A percentile compares a stretch with the other conserved stretches of the same genome.
These are phyloP conservation scores for Caryocar brasiliense DNA, from an alignment of 441 rosid species.

Conservation along the genomic window DNA sequence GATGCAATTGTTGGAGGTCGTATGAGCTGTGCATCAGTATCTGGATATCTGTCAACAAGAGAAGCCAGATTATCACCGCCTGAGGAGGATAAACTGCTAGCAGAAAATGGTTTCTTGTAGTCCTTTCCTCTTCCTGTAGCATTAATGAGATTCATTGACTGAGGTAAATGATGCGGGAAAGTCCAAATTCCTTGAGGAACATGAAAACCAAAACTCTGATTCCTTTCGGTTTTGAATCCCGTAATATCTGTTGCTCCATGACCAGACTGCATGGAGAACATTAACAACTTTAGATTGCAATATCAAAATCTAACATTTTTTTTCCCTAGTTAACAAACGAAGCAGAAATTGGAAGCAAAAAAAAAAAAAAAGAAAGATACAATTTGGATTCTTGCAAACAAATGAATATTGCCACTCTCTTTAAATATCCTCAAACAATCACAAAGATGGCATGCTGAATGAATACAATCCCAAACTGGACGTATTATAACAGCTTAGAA, in stretches of 20 bases:
- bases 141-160: constrained; percentile 28
- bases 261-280: constrained; percentile 34
- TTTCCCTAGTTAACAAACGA: background rate
- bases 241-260: constrained; percentile 22
- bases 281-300: background rate
- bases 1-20: constrained; percentile 29
- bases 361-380: background rate
- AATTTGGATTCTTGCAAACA: background rate
- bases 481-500: no score
- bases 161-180: constrained; percentile 26
- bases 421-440: no score
- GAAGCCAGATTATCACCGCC: constrained; percentile 28
- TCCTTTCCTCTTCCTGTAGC: constrained; percentile 39
- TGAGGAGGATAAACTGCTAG: constrained; percentile 32
- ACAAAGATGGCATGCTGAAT: no score
- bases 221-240: constrained; percentile 23
- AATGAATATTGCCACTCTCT: no score
- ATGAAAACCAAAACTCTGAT: constrained; percentile 20
- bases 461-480: no score
- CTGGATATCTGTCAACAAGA: constrained; percentile 33
- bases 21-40: constrained; percentile 29
- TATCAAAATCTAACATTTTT: background rate
- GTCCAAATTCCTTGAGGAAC: constrained; percentile 43
- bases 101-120: constrained; percentile 29
- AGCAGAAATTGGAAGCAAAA: background rate